Conservation (phyloP, 2,329 filamentous ascomycete genomes). For the Alternaria arborescens region DNA sequence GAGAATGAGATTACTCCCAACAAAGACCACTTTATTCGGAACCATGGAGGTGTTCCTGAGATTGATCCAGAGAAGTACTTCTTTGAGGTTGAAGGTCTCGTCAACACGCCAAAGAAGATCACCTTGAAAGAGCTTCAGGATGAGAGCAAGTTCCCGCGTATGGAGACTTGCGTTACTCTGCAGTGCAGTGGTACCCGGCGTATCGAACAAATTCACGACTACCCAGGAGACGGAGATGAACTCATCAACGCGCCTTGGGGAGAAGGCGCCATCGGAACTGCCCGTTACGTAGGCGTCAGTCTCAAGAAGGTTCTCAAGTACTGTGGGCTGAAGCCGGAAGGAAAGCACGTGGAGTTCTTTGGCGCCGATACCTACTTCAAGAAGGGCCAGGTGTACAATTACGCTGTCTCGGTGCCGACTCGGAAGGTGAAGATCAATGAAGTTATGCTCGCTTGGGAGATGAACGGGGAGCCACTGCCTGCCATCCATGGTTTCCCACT, state of each 20-base stretch:
- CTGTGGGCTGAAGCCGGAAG: conserved; percentile 66
- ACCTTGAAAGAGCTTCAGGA: conserved; percentile 69
- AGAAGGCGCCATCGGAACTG: conserved; percentile 72
- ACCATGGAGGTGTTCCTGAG: conserved; percentile 74
- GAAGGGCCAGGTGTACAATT: conserved; percentile 70
- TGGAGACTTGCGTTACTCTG: conserved; percentile 67
- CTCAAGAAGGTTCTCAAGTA: conserved; percentile 75
- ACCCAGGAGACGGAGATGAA: conserved; percentile 73
- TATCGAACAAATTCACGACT: conserved; percentile 72
- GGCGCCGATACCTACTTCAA: conserved; percentile 80
- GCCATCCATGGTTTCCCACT: conserved; percentile 73
- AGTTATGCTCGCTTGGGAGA: conserved; percentile 74
- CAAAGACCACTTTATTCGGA: conserved; percentile 71
- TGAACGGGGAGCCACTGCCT: conserved; percentile 72
- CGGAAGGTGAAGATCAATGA: conserved; percentile 73
- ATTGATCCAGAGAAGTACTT: conserved; percentile 66
- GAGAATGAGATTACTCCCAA: conserved; percentile 69
- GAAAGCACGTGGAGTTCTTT: conserved; percentile 71
- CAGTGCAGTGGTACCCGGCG: conserved; percentile 75
- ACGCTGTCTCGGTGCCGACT: conserved; percentile 71
- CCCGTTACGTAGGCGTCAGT: conserved; percentile 68
- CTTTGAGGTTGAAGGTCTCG: conserved; percentile 67
- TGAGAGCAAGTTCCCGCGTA: conserved; percentile 66
- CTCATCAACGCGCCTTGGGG: conserved; percentile 54
- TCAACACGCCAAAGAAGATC: conserved; percentile 65